Base-by-base conservation (phyloP, 2,329 filamentous ascomycete species). In the Trichoderma koningii region DNA sequence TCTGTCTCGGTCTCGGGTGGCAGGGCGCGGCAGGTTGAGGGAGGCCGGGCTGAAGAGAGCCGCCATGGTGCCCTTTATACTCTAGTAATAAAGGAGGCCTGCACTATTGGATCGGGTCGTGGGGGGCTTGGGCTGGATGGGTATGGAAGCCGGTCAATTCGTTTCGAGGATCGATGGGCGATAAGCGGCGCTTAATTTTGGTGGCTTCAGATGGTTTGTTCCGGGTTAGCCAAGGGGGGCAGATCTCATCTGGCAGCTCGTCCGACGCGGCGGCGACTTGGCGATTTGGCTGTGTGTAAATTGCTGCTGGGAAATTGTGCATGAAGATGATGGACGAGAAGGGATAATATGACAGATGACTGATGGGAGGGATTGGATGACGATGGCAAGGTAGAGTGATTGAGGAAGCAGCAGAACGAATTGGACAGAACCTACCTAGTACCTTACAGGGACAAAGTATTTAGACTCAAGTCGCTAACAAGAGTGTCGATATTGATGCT, bases 41-140 rank as follows among this genome's bases (percentile, higher is more conserved):
- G 74, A 73, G 34, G 72, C 69, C 64, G 69, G 69, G 65, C 70
- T 74, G 62, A 74, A 76, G 71, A 77, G 73, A 69, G 74, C 75
- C 38, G 65, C 62, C 65, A 66, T 66, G 59, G 57, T 10, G 51
- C 17, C 41, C 23, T 55, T 55, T 47, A 63, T 52, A 34, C 34
- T 38, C 34, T 14, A 38, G 34, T 14, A 38, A 38, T 38, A 38
- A 10, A 10, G 9, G 34, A 38, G 34, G 34, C 34, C 41, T 38
- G 63, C 50, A 63, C 50, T 48, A 47, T 50, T 47, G 28, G 44
- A 51, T 38, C 50, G 26, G 55, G 28, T 55, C 52, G 52, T 55
- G 52, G 42, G 55, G 44, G 44, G n/a, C 23, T 41, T 28, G 14
- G 14, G 14, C 14, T 14, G 21, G 21, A 23, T 30, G 10, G 34